These are phyloP conservation scores for Ceratorhiza oryzae-sativae DNA, from an alignment of 1,284 basidiomycete genomes.

Conservation along the genomic window DNA sequence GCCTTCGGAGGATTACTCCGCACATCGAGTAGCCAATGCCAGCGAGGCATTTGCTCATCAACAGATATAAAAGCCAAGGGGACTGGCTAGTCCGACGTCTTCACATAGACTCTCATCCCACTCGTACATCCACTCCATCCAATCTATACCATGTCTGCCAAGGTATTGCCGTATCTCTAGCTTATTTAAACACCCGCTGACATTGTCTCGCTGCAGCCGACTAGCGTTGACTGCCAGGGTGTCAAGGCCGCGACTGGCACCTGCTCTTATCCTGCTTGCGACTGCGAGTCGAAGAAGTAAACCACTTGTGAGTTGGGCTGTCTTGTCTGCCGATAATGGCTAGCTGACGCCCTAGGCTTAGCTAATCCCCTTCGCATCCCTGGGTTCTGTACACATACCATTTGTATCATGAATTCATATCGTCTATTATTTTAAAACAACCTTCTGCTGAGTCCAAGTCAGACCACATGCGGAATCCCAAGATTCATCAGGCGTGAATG, in stretches of 20 bases:
- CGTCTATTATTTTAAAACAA: background rate
- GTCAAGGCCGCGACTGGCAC: constrained; percentile 10
- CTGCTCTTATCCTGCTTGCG: constrained; percentile 25
- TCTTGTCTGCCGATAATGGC: background rate
- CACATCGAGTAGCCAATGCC: background rate
- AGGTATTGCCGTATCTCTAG: background rate
- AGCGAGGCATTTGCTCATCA: no score
- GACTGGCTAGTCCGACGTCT: background rate
- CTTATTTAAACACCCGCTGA: background rate
- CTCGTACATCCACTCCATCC: background rate
- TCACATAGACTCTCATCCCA: background rate
- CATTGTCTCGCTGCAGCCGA: background rate
- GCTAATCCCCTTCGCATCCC: background rate
- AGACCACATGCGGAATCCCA: background rate
- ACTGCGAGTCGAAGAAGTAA: constrained; percentile 26
- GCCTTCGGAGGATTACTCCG: background rate
- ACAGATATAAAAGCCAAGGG: constrained; percentile 21
- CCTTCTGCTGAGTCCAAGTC: background rate
- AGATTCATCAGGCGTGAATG: no score
- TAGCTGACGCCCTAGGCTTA: background rate
- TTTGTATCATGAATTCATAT: constrained; percentile 23
- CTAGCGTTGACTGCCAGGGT: constrained; percentile 9
- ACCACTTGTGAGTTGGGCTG: background rate
- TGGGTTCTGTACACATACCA: constrained; percentile 1
- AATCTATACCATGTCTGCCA: constrained; percentile 19